Evolutionary conservation across 2,329 filamentous ascomycete species (phyloP).

Genomic region (Hypoxylon sp.): DNA sequence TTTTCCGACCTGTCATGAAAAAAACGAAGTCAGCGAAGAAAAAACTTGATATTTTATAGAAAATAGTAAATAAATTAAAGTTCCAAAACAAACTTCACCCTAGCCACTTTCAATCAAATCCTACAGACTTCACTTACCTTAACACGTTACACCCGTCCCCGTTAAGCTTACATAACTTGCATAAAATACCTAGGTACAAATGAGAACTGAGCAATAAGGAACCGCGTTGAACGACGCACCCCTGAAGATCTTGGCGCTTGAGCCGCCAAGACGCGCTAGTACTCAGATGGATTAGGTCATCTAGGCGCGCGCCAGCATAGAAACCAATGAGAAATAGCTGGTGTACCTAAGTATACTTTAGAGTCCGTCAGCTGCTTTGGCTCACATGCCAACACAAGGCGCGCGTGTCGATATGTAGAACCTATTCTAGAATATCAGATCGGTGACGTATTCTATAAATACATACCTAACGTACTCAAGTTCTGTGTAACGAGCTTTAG

Average conservation of each 20-base stretch:
- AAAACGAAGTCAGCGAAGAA: not conserved
- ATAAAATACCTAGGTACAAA: not conserved
- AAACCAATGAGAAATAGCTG: conserved; percentile 17
- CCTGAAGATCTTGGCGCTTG: conserved; percentile 45
- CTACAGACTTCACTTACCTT: not conserved
- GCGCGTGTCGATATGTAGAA: conserved; percentile 14
- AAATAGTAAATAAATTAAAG: not conserved
- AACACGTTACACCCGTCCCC: not conserved
- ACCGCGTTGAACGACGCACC: conserved; percentile 14
- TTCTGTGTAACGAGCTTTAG: not conserved
- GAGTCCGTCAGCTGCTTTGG: conserved; percentile 8
- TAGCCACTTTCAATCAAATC: conserved; percentile 1
- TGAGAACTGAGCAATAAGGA: conserved; percentile 31
- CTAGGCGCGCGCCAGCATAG: conserved; percentile 39
- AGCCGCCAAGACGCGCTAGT: conserved; percentile 35
- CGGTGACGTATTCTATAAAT: conserved; percentile 5
- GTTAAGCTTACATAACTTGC: not conserved
- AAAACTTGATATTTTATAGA: not conserved
- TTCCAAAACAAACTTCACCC: conserved; percentile 8
- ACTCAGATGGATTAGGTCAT: conserved; percentile 28
- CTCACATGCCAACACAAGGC: conserved; percentile 4
- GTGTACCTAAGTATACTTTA: not conserved
- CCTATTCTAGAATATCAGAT: conserved; percentile 1
- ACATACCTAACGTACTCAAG: not conserved
- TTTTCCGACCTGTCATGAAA: not conserved